phyloP scores from a whole-genome alignment of 2,329 filamentous ascomycete genomes.

The Hymenoscyphus repandus region DNA sequence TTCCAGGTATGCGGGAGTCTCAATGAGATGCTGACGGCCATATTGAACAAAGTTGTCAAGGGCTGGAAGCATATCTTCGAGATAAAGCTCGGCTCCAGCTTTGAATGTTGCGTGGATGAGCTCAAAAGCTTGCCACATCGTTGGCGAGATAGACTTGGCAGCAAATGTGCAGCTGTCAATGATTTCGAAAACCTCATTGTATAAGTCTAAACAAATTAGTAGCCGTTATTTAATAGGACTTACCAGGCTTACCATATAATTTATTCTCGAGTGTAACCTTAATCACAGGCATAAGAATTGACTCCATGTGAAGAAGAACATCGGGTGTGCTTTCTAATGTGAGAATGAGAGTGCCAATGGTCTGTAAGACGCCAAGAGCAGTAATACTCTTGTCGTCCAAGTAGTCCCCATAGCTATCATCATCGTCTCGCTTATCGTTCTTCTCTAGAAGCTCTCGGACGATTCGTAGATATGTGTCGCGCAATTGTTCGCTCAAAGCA shows the following conservation, averaged over 20 bases:
- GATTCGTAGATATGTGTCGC: slow-evolving; percentile 93
- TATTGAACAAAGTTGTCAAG: slow-evolving; percentile 98
- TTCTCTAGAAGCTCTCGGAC: slow-evolving; percentile 87
- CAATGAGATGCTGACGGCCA: slow-evolving; percentile 71
- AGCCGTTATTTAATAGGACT: slow-evolving; percentile 7
- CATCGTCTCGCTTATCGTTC: slow-evolving; percentile 69
- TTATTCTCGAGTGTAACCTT: slow-evolving; percentile 96
- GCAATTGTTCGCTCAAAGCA: slow-evolving; percentile 88
- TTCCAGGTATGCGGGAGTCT: slow-evolving; percentile 81
- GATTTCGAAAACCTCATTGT: slow-evolving; percentile 98
- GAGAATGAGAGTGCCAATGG: slow-evolving; percentile 93
- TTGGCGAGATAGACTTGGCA: slow-evolving; percentile 88
- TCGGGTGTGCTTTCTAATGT: slow-evolving; percentile 96
- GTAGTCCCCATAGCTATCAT: slow-evolving; percentile 81
- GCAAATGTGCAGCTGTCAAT: slow-evolving; percentile 99
- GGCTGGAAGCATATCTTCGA: slow-evolving; percentile 97
- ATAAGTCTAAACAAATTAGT: slow-evolving; percentile 58
- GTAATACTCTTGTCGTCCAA: slow-evolving; percentile 98
- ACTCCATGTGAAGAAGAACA: slow-evolving; percentile 88
- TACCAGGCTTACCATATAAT: slow-evolving; percentile 65
- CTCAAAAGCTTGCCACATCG: slow-evolving; percentile 98
- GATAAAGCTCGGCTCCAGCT: slow-evolving; percentile 89
- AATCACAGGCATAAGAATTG: slow-evolving; percentile 95
- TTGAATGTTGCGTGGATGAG: slow-evolving; percentile 97
- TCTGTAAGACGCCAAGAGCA: slow-evolving; percentile 90